phyloP scores from a whole-genome alignment of 2,329 filamentous ascomycete genomes.

The Colletotrichum coccodes region DNA sequence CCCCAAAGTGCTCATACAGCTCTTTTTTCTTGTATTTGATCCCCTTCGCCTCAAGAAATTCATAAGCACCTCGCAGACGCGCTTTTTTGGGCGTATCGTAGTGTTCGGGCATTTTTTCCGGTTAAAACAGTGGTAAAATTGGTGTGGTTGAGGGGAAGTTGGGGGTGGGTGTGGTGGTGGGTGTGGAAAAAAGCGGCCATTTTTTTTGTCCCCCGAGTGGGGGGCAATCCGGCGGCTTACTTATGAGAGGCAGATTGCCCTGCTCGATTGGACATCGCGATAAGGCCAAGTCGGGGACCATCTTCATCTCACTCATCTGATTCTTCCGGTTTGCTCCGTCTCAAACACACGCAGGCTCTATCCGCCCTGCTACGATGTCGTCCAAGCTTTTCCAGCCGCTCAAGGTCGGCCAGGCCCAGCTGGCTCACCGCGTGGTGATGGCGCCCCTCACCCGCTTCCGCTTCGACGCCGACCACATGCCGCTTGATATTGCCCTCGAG shows the following conservation, averaged over 20 bases:
- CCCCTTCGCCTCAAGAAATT: no score
- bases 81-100: no score
- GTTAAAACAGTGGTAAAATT: no score
- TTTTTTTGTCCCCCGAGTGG: no score
- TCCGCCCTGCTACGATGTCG: not conserved
- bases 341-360: not conserved
- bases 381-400: constrained; percentile 35
- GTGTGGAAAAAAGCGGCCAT: no score
- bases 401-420: constrained; percentile 34
- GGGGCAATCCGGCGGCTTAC: constrained; percentile 2
- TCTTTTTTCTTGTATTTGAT: no score
- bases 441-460: constrained; percentile 38
- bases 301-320: not conserved
- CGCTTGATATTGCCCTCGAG: constrained; percentile 41
- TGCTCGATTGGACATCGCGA: not conserved
- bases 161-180: no score
- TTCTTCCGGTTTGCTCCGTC: not conserved
- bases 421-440: constrained; percentile 38
- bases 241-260: not conserved
- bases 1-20: no score
- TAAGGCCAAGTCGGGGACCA: not conserved
- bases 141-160: no score
- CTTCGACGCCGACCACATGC: constrained; percentile 33
- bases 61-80: no score
- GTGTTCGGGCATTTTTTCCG: no score